phyloP scores from a whole-genome alignment of 495 filamentous ascomycete genomes.

The Aspergillus homomorphus region DNA sequence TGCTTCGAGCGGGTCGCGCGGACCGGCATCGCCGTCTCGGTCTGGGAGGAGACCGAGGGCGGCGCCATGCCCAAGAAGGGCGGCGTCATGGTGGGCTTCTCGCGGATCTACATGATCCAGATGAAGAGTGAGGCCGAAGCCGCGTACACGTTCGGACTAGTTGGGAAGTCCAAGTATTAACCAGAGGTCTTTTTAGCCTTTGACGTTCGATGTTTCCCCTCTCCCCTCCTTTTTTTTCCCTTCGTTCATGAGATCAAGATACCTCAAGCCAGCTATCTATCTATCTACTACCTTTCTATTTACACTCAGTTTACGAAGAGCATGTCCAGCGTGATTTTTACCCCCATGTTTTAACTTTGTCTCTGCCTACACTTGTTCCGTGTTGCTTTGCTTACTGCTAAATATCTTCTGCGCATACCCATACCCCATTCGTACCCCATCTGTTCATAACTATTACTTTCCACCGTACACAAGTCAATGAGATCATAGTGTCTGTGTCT shows the following conservation, averaged over 20 bases:
- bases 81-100: conserved; percentile 63
- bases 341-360: neutral
- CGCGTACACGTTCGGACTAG: conserved; percentile 59
- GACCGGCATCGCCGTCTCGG: conserved; percentile 80
- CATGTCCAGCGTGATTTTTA: neutral
- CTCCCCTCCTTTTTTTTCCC: neutral
- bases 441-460: neutral
- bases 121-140: conserved; percentile 63
- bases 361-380: neutral
- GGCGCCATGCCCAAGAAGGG: conserved; percentile 66
- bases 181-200: conserved; percentile 5
- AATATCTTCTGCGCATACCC: conserved; percentile 2
- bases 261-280: neutral
- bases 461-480: neutral
- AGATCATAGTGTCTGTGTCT: too few species aligned
- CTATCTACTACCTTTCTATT: neutral
- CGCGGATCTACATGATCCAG: conserved; percentile 81
- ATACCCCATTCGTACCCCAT: neutral
- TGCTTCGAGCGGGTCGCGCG: conserved; percentile 81
- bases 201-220: neutral
- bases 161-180: conserved; percentile 58
- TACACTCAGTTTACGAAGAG: neutral
- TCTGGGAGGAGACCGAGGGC: conserved; percentile 78
- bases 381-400: neutral
- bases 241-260: neutral